Base-by-base conservation (phyloP, 1,139 yeast species). In the Candida pseudoviswanathii region DNA sequence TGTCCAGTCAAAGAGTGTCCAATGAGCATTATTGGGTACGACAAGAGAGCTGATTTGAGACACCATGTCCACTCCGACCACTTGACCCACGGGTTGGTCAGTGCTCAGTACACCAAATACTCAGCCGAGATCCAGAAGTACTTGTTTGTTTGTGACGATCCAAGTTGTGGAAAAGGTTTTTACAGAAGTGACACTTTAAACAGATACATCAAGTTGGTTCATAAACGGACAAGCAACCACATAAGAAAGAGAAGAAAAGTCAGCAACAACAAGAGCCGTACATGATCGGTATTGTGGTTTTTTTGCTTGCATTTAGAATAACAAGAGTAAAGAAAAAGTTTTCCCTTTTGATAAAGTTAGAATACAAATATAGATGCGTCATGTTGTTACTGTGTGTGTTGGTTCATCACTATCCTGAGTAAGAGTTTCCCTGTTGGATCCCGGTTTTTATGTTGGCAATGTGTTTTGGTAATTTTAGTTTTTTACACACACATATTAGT, bases 41-140 rank as follows among this genome's bases (percentile, higher is more conserved):
- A 81, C 37, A 78, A 85, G 49, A 70, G 79, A 46, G 82, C 84
- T 4, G 87, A 84, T 55, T 75, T 85, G 52, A 70, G 80, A 52
- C 78, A 89, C 51, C 91, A 86, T 57, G 77, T 82, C 53, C 77
- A 80, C 31, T 71, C 78, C 38, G 85, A 83, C 55, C 91, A 86
- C 59, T 54, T 60, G 41, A 52, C 50, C 29, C 49, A 52, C 29
- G 63, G 60, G 9, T 47, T 56, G 39, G 59, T 67, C 9, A 51
- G 54, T 29, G 54, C 58, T 9, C 60, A 58, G 39, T 59, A 48
- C 46, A 41, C 46, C 22, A 50, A 51, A 37, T 54, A 53, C 44
- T 43, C 52, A 25, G 41, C 50, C 22, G 52, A 53, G 26, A 51
- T 59, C 27, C 53, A 52, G 45, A 51, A 53, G 11, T 50, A 56